These are phyloP conservation scores for Puccinia hordei DNA, from an alignment of 1,284 basidiomycete genomes.

Conservation along the genomic window DNA sequence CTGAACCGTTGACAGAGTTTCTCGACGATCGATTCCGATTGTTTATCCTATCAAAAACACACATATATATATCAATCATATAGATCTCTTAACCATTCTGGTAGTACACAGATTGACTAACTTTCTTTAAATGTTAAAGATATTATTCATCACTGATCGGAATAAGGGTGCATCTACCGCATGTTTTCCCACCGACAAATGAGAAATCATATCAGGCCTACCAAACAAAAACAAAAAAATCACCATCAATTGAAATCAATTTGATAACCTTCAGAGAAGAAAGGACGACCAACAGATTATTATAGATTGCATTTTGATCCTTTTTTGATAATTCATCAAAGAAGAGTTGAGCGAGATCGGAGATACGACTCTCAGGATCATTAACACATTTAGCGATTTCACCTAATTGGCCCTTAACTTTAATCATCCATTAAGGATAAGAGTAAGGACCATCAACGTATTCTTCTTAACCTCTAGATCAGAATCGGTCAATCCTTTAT, in stretches of 20 bases:
- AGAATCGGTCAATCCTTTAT: constrained; percentile 84
- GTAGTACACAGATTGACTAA: not conserved
- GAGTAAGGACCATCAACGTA: constrained; percentile 95
- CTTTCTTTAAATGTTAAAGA: constrained; percentile 96
- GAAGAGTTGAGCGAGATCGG: constrained; percentile 93
- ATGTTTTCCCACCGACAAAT: constrained; percentile 87
- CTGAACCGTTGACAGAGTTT: constrained; percentile 94
- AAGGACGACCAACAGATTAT: constrained; percentile 74
- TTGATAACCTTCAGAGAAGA: constrained; percentile 52
- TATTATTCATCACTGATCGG: constrained; percentile 89
- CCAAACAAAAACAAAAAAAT: too few species aligned
- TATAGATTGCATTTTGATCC: constrained; percentile 93
- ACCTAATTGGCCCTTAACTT: constrained; percentile 96
- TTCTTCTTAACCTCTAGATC: constrained; percentile 96
- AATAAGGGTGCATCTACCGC: constrained; percentile 90
- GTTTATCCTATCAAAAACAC: constrained; percentile 78
- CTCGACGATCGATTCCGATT: constrained; percentile 91
- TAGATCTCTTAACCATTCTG: too few species aligned
- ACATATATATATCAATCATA: too few species aligned
- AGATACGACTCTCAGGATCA: constrained; percentile 83
- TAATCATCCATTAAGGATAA: constrained; percentile 99
- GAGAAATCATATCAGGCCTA: constrained; percentile 65
- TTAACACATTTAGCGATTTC: constrained; percentile 99
- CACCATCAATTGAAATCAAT: too few species aligned
- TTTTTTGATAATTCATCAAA: constrained; percentile 93